phyloP scores from a whole-genome alignment of 2,329 filamentous ascomycete genomes.

The Monosporascus sp. region DNA sequence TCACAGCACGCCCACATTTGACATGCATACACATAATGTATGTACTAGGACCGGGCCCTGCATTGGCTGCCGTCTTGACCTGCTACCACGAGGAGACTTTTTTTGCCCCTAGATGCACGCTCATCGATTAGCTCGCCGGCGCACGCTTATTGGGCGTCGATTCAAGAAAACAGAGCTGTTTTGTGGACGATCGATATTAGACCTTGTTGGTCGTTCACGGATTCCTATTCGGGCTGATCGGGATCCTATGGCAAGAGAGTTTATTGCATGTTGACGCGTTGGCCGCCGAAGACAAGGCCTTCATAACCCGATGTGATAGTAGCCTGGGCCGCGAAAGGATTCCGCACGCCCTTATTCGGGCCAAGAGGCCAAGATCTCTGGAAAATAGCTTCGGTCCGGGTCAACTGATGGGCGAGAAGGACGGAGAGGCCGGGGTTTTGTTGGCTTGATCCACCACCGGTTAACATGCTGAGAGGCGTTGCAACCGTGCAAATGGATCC shows the following conservation, averaged over 20 bases:
- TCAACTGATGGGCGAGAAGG: constrained; percentile 16
- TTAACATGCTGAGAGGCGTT: constrained; percentile 17
- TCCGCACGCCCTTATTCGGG: not conserved
- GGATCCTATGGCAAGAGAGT: not conserved
- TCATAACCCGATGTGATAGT: not conserved
- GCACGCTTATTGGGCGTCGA: not conserved
- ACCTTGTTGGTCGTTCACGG: no score
- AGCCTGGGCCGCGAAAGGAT: not conserved
- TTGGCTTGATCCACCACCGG: constrained; percentile 22
- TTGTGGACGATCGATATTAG: not conserved
- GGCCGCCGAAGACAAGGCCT: not conserved
- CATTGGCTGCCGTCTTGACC: constrained; percentile 32
- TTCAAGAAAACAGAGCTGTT: not conserved
- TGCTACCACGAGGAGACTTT: not conserved
- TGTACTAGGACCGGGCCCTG: constrained; percentile 23
- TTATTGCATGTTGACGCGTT: constrained; percentile 13
- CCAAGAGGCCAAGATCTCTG: constrained; percentile 5
- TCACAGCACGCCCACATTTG: constrained; percentile 20
- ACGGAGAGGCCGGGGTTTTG: constrained; percentile 12
- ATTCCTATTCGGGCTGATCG: not conserved
- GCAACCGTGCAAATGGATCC: constrained; percentile 15
- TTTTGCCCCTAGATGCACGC: not conserved
- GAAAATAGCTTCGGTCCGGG: constrained; percentile 21
- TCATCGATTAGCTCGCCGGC: not conserved
- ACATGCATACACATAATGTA: constrained; percentile 13